Conservation (phyloP, 2,329 filamentous ascomycete genomes). For the Pseudogymnoascus sp. region DNA sequence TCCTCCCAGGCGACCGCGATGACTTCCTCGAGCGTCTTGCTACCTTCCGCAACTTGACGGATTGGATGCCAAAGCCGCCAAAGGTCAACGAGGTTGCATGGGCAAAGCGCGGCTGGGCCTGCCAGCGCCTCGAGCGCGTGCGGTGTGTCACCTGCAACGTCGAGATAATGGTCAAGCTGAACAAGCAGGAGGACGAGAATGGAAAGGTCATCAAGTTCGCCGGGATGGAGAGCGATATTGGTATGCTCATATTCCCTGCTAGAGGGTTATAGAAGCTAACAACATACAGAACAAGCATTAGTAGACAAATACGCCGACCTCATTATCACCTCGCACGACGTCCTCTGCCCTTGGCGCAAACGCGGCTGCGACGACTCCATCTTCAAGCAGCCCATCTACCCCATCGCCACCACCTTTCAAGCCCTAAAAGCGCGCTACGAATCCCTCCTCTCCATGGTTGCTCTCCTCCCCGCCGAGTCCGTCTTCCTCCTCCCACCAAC, state of each 20-base stretch:
- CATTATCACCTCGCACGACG: conserved; percentile 66
- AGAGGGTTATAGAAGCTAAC: conserved; percentile 18
- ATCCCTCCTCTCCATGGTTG: conserved; percentile 53
- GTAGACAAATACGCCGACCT: conserved; percentile 68
- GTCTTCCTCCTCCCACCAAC: conserved; percentile 35
- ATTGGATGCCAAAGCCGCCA: conserved; percentile 90
- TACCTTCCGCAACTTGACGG: conserved; percentile 83
- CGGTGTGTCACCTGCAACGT: conserved; percentile 78
- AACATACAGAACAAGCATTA: conserved; percentile 48
- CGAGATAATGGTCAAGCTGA: conserved; percentile 74
- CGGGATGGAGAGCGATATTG: conserved; percentile 51
- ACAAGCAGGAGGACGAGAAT: conserved; percentile 47
- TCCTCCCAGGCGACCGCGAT: conserved; percentile 64
- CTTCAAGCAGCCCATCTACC: conserved; percentile 54
- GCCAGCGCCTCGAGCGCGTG: conserved; percentile 73
- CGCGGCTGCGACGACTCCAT: conserved; percentile 72
- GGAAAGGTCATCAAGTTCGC: conserved; percentile 43
- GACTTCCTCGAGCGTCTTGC: conserved; percentile 73
- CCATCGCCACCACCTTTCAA: conserved; percentile 48
- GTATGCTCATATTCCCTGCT: conserved; percentile 26
- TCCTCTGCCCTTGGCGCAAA: conserved; percentile 78
- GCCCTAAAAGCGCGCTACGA: conserved; percentile 56
- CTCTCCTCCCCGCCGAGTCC: conserved; percentile 35
- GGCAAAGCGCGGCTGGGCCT: conserved; percentile 90
- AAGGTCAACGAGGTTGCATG: conserved; percentile 82